Evolutionary conservation across 495 filamentous ascomycete species (phyloP), one percentile per base, ranked within the genome.

Genomic region (Hypoxylon perforatum): DNA sequence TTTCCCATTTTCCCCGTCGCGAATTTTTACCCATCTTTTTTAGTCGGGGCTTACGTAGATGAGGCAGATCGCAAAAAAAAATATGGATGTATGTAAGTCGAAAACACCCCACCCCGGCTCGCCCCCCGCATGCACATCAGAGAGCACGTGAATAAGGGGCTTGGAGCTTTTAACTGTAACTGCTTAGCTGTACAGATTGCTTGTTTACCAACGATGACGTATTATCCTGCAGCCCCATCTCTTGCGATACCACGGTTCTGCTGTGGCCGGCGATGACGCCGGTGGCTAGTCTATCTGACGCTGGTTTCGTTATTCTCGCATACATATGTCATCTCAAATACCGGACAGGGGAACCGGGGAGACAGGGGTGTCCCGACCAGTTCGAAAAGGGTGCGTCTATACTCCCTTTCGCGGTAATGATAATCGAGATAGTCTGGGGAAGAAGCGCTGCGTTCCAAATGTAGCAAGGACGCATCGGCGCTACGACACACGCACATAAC

Each of bases 181-280:
- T 21, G 35, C 23, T 44, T 44, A 15, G 19, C 39, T 50, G 22
- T 52, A 39, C 7, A 51, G 38, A 67, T 57, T 62, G 65, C 65
- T 62, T 67, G 53, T 51, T 63, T 60, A 63, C 48, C 63, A 56
- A 50, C 66, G 39, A 69, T 69, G 66, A 69, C 66, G 66, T 69
- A 10, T 61, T n/a, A 46, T 3, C 51, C 61, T 69, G 57, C 57
- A 53, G 51, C 57, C 57, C 30, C 61, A 4, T 30, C 11, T 65
- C 64, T 57, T 57, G 51, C 60, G 36, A 69, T 64, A 22, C 65
- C 49, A 52, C 50, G 55, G 39, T 61, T 65, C 56, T 36, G 30
- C 23, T 33, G 14, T 41, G 7, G 33, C 11, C 66, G 57, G 61
- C 51, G 14, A 65, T 69, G 66, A 69, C 66, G 66, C 61, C 65